Base-by-base conservation (phyloP, 2,329 filamentous ascomycete species). In the Pyrenophora teres region DNA sequence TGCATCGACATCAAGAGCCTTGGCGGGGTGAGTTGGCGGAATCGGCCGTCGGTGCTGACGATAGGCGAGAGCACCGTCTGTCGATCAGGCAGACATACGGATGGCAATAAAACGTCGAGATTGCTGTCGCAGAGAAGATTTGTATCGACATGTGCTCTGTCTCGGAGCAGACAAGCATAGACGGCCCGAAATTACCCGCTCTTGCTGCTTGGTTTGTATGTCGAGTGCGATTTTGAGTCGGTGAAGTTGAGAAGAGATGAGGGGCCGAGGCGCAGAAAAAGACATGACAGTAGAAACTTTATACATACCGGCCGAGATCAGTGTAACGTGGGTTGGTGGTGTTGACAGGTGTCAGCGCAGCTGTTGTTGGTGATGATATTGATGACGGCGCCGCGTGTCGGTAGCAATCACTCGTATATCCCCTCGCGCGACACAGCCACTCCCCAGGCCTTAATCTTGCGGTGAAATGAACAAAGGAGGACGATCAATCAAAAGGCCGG, bases 381-480 rank as follows among this genome's bases (percentile, higher is more conserved):
- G 15, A 18, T 30, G 46, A 46, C 16, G 33, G 39, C 33, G 32
- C 37, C 21, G 35, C 31, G 38, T 35, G 49, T 15, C 25, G 16
- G 25, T 19, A 38, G 15, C 25, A 18, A 12, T n/a, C 19, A 10
- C 25, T 16, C 27, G 39, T n/a, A n/a, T 39, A 27, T 46, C 43
- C 40, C 44, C 33, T 16, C 23, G 15, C 19, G 27, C 19, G 15
- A 9, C 15, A 21, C 27, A 21, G 16, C 40, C 16, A 27, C 27
- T 18, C 19, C 35, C 45, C 36, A 40, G 19, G 37, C 30, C 27
- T 44, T 46, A 48, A 52, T 52, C 30, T 52, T 52, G 5, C 25
- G 49, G 43, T 42, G 48, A 30, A 30, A 30, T 30, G 27, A 52
- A 52, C 47, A 44, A 52, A 41, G 32, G 39, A 39, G 39, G 50